Evolutionary conservation across 2,329 filamentous ascomycete genomes (phyloP), one percentile per base, ranked within the genome.

Genomic region (Alternaria atra): DNA sequence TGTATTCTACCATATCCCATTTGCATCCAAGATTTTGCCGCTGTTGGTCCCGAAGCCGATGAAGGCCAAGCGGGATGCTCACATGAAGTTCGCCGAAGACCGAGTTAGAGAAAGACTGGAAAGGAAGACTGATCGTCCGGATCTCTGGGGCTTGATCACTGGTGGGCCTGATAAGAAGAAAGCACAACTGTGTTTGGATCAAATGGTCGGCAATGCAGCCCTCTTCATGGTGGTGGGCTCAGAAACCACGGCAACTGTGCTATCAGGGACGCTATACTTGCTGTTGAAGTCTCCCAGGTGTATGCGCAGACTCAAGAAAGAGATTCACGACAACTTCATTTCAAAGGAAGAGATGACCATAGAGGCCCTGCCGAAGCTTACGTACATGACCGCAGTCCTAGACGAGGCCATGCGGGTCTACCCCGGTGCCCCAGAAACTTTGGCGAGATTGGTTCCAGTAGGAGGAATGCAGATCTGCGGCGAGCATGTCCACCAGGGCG

Each of bases 31-130:
- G 43, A 55, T 55, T 23, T 9, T 55, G 42, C 53, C 53, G 32
- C 43, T 55, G 23, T 48, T 58, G 12, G 40, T 58, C 35, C 56
- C 50, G 10, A 55, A 53, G 7, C 55, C 50, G 35, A 58, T 55
- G 43, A 58, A 54, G 43, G 51, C 42, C 17, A 58, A 55, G 34
- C 50, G 34, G 43, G 50, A 54, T 39, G 50, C 56, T 6, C 51
- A 54, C 29, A 58, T 58, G 50, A 55, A 58, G 34, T 54, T 48
- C 5, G 50, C 56, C 17, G 50, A 58, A 29, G 56, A 58, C n/a
- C 34, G 42, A 27, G 56, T 48, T 4, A 47, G 35, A 34, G 50
- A 58, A 15, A 48, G 56, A 48, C 9, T 54, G 20, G 35, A 40
- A 6, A 48, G 25, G 15, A 58, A 55, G 40, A 58, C 27, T 15